Conservation (phyloP, 108 stramenopile species). For the Fragilaria radians region DNA sequence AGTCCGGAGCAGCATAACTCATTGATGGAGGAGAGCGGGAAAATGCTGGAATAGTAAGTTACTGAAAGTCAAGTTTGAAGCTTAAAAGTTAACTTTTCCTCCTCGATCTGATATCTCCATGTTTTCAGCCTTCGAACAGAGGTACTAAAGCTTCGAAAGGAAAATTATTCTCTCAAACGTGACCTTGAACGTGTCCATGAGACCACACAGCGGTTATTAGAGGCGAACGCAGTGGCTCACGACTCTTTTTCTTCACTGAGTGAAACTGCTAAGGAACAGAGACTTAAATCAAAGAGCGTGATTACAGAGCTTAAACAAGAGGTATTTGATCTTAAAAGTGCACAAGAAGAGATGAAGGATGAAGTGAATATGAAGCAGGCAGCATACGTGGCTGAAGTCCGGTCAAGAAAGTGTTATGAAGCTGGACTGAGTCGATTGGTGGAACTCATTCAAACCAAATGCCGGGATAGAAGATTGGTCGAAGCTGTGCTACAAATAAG, state of each 20-base stretch:
- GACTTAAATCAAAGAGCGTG: conserved; percentile 37
- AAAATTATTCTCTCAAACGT: conserved; percentile 41
- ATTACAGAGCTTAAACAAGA: conserved; percentile 33
- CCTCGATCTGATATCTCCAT: background rate
- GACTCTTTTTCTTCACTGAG: conserved; percentile 63
- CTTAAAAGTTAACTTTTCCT: conserved; percentile 26
- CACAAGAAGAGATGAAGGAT: conserved; percentile 53
- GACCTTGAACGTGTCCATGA: conserved; percentile 65
- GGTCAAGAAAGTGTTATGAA: conserved; percentile 48
- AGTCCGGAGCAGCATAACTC: conserved; percentile 52
- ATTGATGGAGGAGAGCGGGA: conserved; percentile 68
- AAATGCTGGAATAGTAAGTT: conserved; percentile 63
- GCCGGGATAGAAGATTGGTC: conserved; percentile 43
- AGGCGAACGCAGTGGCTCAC: conserved; percentile 67
- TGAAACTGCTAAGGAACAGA: conserved; percentile 61
- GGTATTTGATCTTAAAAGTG: conserved; percentile 26
- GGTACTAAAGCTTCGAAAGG: conserved; percentile 45
- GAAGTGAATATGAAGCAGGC: conserved; percentile 61
- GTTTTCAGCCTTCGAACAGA: conserved; percentile 47
- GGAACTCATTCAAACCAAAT: conserved; percentile 48
- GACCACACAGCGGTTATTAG: conserved; percentile 61
- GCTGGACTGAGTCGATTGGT: conserved; percentile 46
- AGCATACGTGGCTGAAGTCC: conserved; percentile 60
- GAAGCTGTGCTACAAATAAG: conserved; percentile 41
- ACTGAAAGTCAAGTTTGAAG: conserved; percentile 46